Evolutionary conservation across 2,329 filamentous ascomycete species (phyloP).

Genomic region (Apiospora kogelbergensis): DNA sequence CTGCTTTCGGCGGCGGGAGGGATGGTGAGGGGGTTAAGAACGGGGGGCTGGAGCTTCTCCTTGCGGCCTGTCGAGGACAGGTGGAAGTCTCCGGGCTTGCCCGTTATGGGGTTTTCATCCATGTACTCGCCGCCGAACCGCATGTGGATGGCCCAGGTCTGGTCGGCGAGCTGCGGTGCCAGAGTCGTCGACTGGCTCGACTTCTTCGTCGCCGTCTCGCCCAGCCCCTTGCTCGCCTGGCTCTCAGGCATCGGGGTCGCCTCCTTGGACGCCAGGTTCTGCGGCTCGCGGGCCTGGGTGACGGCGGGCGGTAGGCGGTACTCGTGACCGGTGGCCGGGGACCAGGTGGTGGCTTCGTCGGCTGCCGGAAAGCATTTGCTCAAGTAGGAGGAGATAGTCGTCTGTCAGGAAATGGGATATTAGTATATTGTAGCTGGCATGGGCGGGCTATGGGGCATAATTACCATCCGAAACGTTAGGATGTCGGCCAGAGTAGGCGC

Average conservation of each 20-base stretch:
- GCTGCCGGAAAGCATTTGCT: slow-evolving; percentile 52
- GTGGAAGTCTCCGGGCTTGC: slow-evolving; percentile 65
- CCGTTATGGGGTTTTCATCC: slow-evolving; percentile 68
- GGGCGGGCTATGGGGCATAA: slow-evolving; percentile 21
- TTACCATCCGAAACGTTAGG: slow-evolving; percentile 57
- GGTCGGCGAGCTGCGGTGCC: slow-evolving; percentile 48
- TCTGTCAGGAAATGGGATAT: slow-evolving; percentile 32
- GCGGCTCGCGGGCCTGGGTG: slow-evolving; percentile 24
- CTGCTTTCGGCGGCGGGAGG: slow-evolving; percentile 15
- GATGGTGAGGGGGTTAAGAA: slow-evolving; percentile 22
- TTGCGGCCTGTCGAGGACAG: slow-evolving; percentile 61
- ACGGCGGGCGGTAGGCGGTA: slow-evolving; percentile 42
- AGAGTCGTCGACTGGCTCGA: slow-evolving; percentile 18
- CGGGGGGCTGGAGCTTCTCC: slow-evolving; percentile 32
- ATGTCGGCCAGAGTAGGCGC: slow-evolving; percentile 62
- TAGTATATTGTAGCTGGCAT: neutral
- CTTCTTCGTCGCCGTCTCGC: slow-evolving; percentile 15
- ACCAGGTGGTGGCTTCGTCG: slow-evolving; percentile 53
- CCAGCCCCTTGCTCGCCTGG: slow-evolving; percentile 15
- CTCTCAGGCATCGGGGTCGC: slow-evolving; percentile 46
- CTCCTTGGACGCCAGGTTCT: slow-evolving; percentile 42
- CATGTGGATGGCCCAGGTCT: slow-evolving; percentile 58
- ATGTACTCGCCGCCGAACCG: slow-evolving; percentile 64
- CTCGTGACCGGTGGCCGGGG: slow-evolving; percentile 51
- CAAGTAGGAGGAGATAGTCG: slow-evolving; percentile 55